Base-by-base conservation (phyloP, 306 rosid genomes). In the Lathyrus tuberosus region DNA sequence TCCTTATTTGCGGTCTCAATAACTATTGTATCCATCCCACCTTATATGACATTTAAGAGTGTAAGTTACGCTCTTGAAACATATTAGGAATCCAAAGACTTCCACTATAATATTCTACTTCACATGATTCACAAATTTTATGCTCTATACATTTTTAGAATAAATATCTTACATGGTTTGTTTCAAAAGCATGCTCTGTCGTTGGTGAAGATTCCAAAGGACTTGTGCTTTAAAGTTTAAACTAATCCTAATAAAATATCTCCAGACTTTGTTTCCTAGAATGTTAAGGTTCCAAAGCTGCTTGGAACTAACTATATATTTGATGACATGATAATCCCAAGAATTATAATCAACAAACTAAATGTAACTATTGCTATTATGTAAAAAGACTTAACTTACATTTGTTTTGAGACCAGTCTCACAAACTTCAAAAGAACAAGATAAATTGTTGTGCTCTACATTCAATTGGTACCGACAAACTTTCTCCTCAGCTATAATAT, bases 321-420 rank as follows among this genome's bases (percentile, higher is more conserved):
- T 40, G 5, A 12, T 20, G 68, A 40, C 22, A 24, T 64, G 54
- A 22, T 64, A 64, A 64, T 8, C 44, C 69, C 8, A 64, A 64
- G 8, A 24, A 43, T 42, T 7, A 63, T 13, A 18, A 63, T 41
- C 52, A 63, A 41, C 38, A 41, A 77, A 46, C 30, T 9, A 31
- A 28, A 54, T 18, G 31, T 31, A 44, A 54, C 6, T 56, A 59
- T 1, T 10, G 26, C 13, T 38, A 70, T 69, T 24, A 78, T 58
- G 37, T 13, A 66, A 1, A 26, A 53, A 72, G 75, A 70, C 38
- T 67, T 54, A 40, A 78, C 97, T 88, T 76, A 90, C 98, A 78
- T 80, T 67, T 74, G 81, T 68, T 70, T 52, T 77, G 61, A 67
- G 84, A 80, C 98, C 98, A 81, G 73, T 80, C 84, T 90, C 97